Conservation (phyloP, 805 yeast genomes). For the Pichia californica region DNA sequence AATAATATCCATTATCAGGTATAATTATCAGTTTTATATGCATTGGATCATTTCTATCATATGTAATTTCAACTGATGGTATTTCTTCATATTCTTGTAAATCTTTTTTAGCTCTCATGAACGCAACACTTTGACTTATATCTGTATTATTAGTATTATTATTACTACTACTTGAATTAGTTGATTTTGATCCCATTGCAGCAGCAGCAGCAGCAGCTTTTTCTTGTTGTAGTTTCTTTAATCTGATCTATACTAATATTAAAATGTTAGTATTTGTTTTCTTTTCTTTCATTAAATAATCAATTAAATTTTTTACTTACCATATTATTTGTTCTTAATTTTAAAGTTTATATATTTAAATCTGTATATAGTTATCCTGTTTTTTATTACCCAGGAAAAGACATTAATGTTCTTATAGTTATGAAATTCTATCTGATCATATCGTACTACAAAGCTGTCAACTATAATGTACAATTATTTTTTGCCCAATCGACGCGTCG, state of each 20-base stretch:
- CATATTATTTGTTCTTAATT: too few relatives aligned
- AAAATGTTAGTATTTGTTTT: background rate
- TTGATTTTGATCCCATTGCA: background rate
- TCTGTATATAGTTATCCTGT: too few relatives aligned
- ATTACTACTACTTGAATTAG: constrained; percentile 4
- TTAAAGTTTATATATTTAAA: too few relatives aligned
- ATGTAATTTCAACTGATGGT: constrained; percentile 31
- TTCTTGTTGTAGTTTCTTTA: constrained; percentile 28
- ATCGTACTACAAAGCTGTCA: too few relatives aligned
- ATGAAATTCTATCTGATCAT: too few relatives aligned
- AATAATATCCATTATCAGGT: constrained; percentile 72
- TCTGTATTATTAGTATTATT: constrained; percentile 4
- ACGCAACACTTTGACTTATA: constrained; percentile 43
- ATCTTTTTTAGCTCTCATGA: constrained; percentile 70
- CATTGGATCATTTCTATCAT: constrained; percentile 53
- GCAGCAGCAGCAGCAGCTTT: constrained; percentile 16
- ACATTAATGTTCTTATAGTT: too few relatives aligned
- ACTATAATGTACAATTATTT: too few relatives aligned
- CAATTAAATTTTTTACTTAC: too few relatives aligned
- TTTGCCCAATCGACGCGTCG: too few relatives aligned
- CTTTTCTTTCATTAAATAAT: background rate
- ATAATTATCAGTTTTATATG: constrained; percentile 48
- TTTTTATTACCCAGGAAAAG: too few relatives aligned
- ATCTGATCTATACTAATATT: constrained; percentile 17
- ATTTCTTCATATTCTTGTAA: constrained; percentile 56